Percentiles rank a stretch among this genome's conserved stretches.
phyloP scores from a whole-genome alignment of 2,329 filamentous ascomycete genomes.

The Hysterium pulicare region DNA sequence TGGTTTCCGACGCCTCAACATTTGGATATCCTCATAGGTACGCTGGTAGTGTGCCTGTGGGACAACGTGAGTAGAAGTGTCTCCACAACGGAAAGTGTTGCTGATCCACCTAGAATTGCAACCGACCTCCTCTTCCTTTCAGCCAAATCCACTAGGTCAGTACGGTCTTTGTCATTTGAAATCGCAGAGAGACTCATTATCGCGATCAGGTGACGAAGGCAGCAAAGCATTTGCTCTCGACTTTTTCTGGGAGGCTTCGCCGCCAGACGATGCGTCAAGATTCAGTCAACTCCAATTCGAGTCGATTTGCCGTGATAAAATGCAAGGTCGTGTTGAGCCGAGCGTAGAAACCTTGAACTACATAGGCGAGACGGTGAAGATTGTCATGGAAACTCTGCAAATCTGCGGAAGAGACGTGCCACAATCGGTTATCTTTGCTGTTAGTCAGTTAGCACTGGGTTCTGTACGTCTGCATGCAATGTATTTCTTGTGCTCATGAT shows the following conservation, averaged over 20 bases:
- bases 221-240: constrained; percentile 10
- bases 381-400: constrained; percentile 14
- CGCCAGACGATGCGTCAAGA: constrained; percentile 11
- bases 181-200: constrained; percentile 1
- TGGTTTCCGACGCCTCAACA: too few relatives aligned
- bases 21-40: too few relatives aligned
- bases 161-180: too few relatives aligned
- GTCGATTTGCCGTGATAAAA: constrained; percentile 12
- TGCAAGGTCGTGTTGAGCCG: constrained; percentile 8
- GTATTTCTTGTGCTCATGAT: too few relatives aligned
- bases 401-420: constrained; percentile 14
- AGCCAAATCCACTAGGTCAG: too few relatives aligned
- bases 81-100: too few relatives aligned
- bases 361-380: constrained; percentile 15
- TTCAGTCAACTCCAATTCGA: constrained; percentile 11
- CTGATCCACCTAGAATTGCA: too few relatives aligned
- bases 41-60: too few relatives aligned
- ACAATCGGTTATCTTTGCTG: constrained; percentile 14
- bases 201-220: too few relatives aligned
- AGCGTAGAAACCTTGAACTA: constrained; percentile 17
- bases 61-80: too few relatives aligned
- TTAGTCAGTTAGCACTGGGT: constrained; percentile 15
- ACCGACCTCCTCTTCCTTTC: too few relatives aligned
- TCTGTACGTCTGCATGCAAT: constrained; percentile 12
- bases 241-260: constrained; percentile 9